Conservation (phyloP, 495 filamentous ascomycete genomes). For the Tetracladium marchalianum region DNA sequence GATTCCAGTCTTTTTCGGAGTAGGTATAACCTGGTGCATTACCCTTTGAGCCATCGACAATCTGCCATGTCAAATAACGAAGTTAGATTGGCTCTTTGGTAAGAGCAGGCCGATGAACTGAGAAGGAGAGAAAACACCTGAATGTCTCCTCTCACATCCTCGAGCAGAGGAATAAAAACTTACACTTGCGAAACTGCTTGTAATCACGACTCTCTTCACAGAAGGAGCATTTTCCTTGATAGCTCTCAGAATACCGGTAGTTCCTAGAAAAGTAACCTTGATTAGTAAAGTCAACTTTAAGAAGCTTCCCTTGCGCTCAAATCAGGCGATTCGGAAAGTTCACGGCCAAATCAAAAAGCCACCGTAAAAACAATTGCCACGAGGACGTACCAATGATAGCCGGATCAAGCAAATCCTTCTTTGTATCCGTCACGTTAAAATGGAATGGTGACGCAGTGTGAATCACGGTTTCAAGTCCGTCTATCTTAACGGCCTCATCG, state of each 20-base stretch:
- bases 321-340: too few species aligned
- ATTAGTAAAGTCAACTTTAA: too few species aligned
- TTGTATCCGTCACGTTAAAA: constrained; percentile 47
- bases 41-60: constrained; percentile 24
- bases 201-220: constrained; percentile 78
- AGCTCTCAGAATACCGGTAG: constrained; percentile 66
- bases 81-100: too few species aligned
- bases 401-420: constrained; percentile 76
- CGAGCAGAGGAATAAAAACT: constrained; percentile 46
- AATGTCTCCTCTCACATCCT: constrained; percentile 17
- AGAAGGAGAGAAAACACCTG: too few species aligned
- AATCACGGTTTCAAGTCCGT: constrained; percentile 74
- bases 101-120: too few species aligned
- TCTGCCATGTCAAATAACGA: not conserved
- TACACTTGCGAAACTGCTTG: constrained; percentile 53
- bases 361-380: not conserved
- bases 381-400: constrained; percentile 54
- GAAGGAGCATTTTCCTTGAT: constrained; percentile 63
- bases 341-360: too few species aligned
- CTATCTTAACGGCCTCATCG: constrained; percentile 60
- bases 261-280: constrained; percentile 24
- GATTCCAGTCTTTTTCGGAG: constrained; percentile 74
- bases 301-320: too few species aligned
- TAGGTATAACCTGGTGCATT: constrained; percentile 45
- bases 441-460: constrained; percentile 80